Base-by-base conservation (phyloP, 768 basidiomycete genomes). In the Ramaria sp. region DNA sequence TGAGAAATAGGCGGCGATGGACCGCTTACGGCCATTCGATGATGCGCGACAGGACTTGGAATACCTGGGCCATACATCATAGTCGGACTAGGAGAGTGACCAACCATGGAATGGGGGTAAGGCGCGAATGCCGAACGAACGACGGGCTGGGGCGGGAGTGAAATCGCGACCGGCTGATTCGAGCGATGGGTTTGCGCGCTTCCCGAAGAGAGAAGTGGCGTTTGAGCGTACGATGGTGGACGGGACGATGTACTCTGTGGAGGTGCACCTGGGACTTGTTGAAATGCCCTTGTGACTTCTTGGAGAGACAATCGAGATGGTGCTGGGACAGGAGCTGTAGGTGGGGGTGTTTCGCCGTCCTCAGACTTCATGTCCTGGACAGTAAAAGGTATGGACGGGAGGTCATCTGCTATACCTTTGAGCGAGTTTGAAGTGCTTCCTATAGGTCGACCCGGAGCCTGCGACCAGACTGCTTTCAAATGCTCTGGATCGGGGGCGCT, bases 361-460 rank as follows among this genome's bases (percentile, higher is more conserved):
- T 91, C 89, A 11, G 88, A 87, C 66, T 91, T 91, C 52, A 90
- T 84, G 56, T 92, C 90, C 64, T 87, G 88, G 34, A 91, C 67
- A 5, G 85, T 84, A 68, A 88, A 88, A 11, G 89, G 88, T 31
- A 92, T 72, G 22, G 83, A 75, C 31, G 85, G 84, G 55, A 90
- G 73, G 64, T 93, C 91, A 64, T 91, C 89, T 27, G 82, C 81
- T 56, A 94, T 89, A 17, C 83, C 85, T 65, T 90, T 84, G 58
- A 94, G 71, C 1, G 90, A 92, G 67, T 93, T 94, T 22, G 86
- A 58, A 83, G 79, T 34, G 78, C 68, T 53, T 77, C 79, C n/a
- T 82, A 74, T 67, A 86, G 84, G 66, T 82, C 34, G 20, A 31
- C 46, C 81, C 4, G 88, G 78, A 5, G 84, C 78, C 63, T 88